phyloP scores from a whole-genome alignment of 352 stramenopile species.

The Phytophthora tentaculata region DNA sequence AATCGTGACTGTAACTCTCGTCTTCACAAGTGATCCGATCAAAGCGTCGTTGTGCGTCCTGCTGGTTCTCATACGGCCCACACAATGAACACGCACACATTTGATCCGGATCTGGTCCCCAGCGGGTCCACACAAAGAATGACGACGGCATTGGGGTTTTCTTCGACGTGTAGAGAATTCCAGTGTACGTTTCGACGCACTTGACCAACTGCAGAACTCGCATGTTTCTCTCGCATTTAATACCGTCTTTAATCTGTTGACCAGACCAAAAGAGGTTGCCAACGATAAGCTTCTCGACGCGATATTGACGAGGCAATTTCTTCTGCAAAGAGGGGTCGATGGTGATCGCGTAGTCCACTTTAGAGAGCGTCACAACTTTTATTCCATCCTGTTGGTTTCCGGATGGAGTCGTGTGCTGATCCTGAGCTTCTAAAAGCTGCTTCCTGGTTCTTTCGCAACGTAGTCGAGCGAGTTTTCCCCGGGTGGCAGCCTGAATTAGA shows the following conservation, averaged over 20 bases:
- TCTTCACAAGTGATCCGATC: conserved; percentile 34
- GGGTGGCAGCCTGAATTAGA: conserved; percentile 44
- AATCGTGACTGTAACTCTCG: not conserved
- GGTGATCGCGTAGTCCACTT: conserved; percentile 18
- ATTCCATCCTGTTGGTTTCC: conserved; percentile 11
- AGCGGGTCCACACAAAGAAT: conserved; percentile 60
- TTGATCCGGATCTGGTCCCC: conserved; percentile 19
- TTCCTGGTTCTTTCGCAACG: conserved; percentile 4
- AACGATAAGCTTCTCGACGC: conserved; percentile 8
- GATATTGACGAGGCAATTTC: conserved; percentile 13
- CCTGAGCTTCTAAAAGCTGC: conserved; percentile 7
- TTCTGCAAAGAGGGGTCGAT: conserved; percentile 17
- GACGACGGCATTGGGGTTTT: not conserved
- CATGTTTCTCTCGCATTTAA: conserved; percentile 1
- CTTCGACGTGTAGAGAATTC: not conserved
- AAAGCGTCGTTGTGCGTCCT: conserved; percentile 41
- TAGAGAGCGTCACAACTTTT: not conserved
- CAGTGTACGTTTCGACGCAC: not conserved
- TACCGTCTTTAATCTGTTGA: not conserved
- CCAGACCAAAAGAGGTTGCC: conserved; percentile 1
- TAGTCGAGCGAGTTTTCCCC: conserved; percentile 14
- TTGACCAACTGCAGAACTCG: conserved; percentile 29
- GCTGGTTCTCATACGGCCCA: conserved; percentile 46
- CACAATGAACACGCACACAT: conserved; percentile 32
- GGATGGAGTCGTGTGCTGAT: not conserved